Evolutionary conservation across 2,329 filamentous ascomycete species (phyloP).

Genomic region (Fusarium sp.): DNA sequence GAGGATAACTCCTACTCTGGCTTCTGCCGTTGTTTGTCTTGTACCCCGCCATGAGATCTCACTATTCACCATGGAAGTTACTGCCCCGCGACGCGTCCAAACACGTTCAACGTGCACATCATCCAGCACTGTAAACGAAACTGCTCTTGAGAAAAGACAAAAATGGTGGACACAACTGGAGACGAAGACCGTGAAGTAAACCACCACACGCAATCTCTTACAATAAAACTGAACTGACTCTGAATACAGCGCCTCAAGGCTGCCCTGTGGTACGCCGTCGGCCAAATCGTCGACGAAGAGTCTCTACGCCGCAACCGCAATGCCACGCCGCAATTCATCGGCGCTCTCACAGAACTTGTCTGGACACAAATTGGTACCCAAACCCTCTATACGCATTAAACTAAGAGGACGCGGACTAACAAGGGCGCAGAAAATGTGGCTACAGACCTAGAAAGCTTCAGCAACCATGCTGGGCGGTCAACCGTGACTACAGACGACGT

Average conservation of each 20-base stretch:
- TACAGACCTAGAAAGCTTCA: constrained; percentile 67
- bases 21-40: neutral
- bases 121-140: constrained; percentile 10
- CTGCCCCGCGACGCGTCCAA: constrained; percentile 41
- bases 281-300: constrained; percentile 90
- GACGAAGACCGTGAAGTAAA: constrained; percentile 55
- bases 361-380: constrained; percentile 84
- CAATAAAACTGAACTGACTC: neutral
- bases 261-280: constrained; percentile 85
- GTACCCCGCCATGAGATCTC: constrained; percentile 20
- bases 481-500: constrained; percentile 90
- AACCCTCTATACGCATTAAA: neutral
- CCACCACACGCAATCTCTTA: neutral
- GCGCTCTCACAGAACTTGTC: constrained; percentile 85
- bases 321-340: constrained; percentile 92
- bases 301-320: constrained; percentile 74
- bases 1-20: neutral
- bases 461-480: constrained; percentile 82
- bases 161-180: constrained; percentile 52
- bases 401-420: constrained; percentile 3
- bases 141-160: neutral
- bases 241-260: constrained; percentile 79
- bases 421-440: constrained; percentile 64
- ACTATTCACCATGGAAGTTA: neutral
- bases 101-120: constrained; percentile 15